Evolutionary conservation across 1,284 basidiomycete genomes (phyloP).

Genomic region (Tremellales sp.): DNA sequence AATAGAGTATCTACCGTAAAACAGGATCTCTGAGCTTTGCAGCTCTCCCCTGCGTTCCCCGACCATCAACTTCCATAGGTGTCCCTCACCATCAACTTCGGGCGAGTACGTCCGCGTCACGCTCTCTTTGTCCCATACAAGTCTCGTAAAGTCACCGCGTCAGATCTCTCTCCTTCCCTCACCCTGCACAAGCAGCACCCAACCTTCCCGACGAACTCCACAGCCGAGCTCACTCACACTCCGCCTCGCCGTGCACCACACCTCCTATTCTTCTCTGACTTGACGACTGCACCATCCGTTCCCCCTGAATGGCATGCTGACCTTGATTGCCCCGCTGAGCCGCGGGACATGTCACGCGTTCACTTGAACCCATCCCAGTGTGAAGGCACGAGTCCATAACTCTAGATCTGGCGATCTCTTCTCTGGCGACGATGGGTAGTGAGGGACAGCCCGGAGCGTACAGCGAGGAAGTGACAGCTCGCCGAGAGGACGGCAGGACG

Average conservation of each 20-base stretch:
- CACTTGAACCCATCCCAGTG: conserved; percentile 11
- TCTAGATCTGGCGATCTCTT: conserved; percentile 24
- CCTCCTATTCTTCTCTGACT: conserved; percentile 5
- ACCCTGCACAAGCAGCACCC: neutral
- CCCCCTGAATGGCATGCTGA: neutral
- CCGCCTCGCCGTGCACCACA: neutral
- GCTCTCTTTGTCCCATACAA: neutral
- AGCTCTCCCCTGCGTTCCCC: conserved; percentile 19
- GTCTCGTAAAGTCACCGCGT: neutral
- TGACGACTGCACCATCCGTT: neutral
- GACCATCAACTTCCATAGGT: neutral
- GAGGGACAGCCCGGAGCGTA: neutral
- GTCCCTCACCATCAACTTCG: neutral
- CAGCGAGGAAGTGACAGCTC: neutral
- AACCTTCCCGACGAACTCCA: neutral
- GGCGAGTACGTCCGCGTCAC: neutral
- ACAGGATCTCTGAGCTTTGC: conserved; percentile 30
- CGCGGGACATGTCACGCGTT: neutral
- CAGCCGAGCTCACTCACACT: neutral
- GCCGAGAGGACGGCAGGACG: neutral
- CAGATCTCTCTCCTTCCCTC: conserved; percentile 3
- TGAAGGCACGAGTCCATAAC: conserved; percentile 33
- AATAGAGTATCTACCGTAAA: conserved; percentile 7
- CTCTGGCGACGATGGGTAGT: conserved; percentile 7
- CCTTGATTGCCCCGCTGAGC: too few species aligned